These are phyloP conservation scores for Cyclostephanos invisitatus DNA, from an alignment of 108 stramenopile genomes.

Conservation along the genomic window DNA sequence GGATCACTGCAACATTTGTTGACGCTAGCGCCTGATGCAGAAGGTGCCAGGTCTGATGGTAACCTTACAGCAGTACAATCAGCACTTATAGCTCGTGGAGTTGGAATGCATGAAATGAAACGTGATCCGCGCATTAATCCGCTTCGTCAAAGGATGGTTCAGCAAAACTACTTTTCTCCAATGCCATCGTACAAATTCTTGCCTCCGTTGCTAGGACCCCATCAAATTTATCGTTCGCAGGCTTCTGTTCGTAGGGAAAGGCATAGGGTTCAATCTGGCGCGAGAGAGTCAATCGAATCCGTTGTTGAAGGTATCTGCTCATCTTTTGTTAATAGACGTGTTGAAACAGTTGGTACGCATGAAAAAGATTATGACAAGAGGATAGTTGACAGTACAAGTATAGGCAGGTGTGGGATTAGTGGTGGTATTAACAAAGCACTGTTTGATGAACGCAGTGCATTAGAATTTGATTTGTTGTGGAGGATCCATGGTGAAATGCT, in stretches of 20 bases:
- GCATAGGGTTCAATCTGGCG: neutral
- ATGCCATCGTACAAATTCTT: slow-evolving; percentile 12
- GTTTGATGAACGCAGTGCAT: slow-evolving; percentile 25
- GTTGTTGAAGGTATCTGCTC: slow-evolving; percentile 13
- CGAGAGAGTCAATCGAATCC: slow-evolving; percentile 18
- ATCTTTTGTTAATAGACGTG: neutral
- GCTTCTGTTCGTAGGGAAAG: slow-evolving; percentile 2
- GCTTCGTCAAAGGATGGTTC: slow-evolving; percentile 44
- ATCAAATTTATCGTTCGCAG: slow-evolving; percentile 24
- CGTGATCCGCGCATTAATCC: slow-evolving; percentile 37
- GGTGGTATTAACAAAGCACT: slow-evolving; percentile 2
- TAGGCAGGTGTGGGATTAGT: neutral
- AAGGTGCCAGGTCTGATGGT: slow-evolving; percentile 53
- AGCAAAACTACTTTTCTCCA: slow-evolving; percentile 15
- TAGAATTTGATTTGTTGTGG: slow-evolving; percentile 58
- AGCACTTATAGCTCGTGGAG: slow-evolving; percentile 65
- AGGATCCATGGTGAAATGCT: slow-evolving; percentile 38
- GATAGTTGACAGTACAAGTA: slow-evolving; percentile 7
- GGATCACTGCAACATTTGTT: slow-evolving; percentile 50
- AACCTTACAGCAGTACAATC: slow-evolving; percentile 54
- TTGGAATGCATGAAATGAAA: slow-evolving; percentile 45
- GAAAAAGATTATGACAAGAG: neutral
- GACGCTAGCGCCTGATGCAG: slow-evolving; percentile 59
- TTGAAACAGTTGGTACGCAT: slow-evolving; percentile 1
- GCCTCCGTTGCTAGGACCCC: slow-evolving; percentile 23